phyloP scores from a whole-genome alignment of 805 yeast species.

The Zygosaccharomyces kombuchaensis region DNA sequence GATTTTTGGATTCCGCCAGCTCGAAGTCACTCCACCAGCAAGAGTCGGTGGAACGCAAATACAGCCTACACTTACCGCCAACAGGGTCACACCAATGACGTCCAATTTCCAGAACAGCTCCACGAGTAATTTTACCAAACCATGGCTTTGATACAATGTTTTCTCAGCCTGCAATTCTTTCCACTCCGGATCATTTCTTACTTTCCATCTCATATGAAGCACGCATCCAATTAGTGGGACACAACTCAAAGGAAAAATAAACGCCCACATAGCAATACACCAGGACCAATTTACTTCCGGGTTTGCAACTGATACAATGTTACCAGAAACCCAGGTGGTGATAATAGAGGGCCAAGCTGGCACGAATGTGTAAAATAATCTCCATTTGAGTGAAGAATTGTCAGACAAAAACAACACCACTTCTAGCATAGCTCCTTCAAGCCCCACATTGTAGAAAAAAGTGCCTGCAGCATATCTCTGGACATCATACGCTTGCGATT shows the following conservation, averaged over 20 bases:
- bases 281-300: slow-evolving; percentile 51
- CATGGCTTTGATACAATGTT: slow-evolving; percentile 38
- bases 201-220: slow-evolving; percentile 52
- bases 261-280: slow-evolving; percentile 80
- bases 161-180: slow-evolving; percentile 38
- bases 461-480: slow-evolving; percentile 55
- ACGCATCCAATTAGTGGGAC: slow-evolving; percentile 54
- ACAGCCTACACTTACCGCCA: slow-evolving; percentile 56
- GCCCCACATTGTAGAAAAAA: slow-evolving; percentile 47
- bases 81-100: slow-evolving; percentile 53
- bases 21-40: slow-evolving; percentile 56
- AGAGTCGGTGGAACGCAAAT: slow-evolving; percentile 69
- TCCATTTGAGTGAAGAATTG: slow-evolving; percentile 64
- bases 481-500: slow-evolving; percentile 51
- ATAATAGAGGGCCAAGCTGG: slow-evolving; percentile 71
- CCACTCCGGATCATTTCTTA: slow-evolving; percentile 53
- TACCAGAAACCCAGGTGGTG: slow-evolving; percentile 74
- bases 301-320: slow-evolving; percentile 41
- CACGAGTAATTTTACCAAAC: slow-evolving; percentile 30
- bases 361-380: slow-evolving; percentile 57
- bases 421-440: slow-evolving; percentile 57
- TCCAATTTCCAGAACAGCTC: slow-evolving; percentile 62
- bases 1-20: slow-evolving; percentile 60
- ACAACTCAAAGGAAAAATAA: slow-evolving; percentile 61
- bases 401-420: slow-evolving; percentile 60